phyloP scores from a whole-genome alignment of 805 yeast species.

The Ogataea paraovalis region DNA sequence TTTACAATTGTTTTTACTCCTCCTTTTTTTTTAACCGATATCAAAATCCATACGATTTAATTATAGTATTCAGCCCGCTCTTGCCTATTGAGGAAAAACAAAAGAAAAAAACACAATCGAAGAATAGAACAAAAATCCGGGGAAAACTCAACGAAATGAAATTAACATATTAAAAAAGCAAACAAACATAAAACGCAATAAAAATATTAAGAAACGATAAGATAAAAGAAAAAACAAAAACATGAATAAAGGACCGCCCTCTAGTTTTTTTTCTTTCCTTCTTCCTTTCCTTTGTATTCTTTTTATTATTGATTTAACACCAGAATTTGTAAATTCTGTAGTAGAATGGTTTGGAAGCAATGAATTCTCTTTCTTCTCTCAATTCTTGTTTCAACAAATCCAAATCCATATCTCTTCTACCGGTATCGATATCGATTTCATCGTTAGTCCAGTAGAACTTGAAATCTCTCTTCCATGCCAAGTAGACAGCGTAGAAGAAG shows the following conservation, averaged over 20 bases:
- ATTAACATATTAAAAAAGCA: too few relatives aligned
- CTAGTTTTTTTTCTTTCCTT: too few relatives aligned
- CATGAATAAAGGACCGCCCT: too few relatives aligned
- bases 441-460: conserved; percentile 38
- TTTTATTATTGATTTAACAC: conserved; percentile 47
- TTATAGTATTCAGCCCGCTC: too few relatives aligned
- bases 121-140: not conserved
- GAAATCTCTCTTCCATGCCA: conserved; percentile 42
- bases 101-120: not conserved
- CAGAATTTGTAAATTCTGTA: conserved; percentile 53
- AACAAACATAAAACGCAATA: not conserved
- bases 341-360: conserved; percentile 43
- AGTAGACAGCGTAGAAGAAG: conserved; percentile 37
- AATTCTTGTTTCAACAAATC: conserved; percentile 54
- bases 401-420: conserved; percentile 57
- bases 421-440: conserved; percentile 58
- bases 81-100: not conserved
- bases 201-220: too few relatives aligned
- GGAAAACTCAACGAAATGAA: not conserved
- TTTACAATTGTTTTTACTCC: too few relatives aligned
- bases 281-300: not conserved
- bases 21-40: too few relatives aligned
- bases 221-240: not conserved
- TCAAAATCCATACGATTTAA: too few relatives aligned
- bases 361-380: conserved; percentile 49